Evolutionary conservation across 148 eudicot species (phyloP), one percentile per base, ranked within the genome.

Genomic region (Vaccinium darrowii): DNA sequence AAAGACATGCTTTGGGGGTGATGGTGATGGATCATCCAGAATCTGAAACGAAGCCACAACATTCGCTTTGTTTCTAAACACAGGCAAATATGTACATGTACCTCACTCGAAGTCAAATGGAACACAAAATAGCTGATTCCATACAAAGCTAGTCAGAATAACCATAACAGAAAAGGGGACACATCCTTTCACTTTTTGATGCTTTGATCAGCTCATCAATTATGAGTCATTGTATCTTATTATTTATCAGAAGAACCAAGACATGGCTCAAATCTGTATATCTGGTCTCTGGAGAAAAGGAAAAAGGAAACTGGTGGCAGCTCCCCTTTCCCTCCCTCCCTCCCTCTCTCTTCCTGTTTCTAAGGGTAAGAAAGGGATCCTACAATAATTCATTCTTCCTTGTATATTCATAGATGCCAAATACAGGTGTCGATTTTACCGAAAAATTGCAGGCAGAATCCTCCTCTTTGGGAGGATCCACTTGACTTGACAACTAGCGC

Each of bases 1-100:
- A 90, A 92, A 94, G 8, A 77, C 82, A 82, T 92, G 88, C 60
- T 88, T 91, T 83, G 92, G 87, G 33, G 94, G 95, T n/a, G 96
- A 92, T 56, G 99, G 98, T 53, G 99, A 96, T 65, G 99, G 98
- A 89, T 96, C 99, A 84, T 96, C 99, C 86, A 94, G 86, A 62
- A 96, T 96, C 99, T 96, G 91, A 78, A 82, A 83, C 50, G 25
- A 83, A 62, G 60, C 81, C 52, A 69, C 13, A 75, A 30, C 60
- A 10, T 56, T 60, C n/a, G 21, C 36, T 73, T 77, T 19, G 71
- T 85, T 49, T 10, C 50, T 53, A 49, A 77, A 85, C 67, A 80
- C 47, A 79, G n/a, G 75, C 13, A 75, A 39, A 65, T 30, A 36
- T 2, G 49, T 47, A 50, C 62, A 63, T 67, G 51, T 49, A 52